These are phyloP conservation scores for Bruguiera sexangula DNA, from an alignment of 345 rosid species.

Conservation along the genomic window DNA sequence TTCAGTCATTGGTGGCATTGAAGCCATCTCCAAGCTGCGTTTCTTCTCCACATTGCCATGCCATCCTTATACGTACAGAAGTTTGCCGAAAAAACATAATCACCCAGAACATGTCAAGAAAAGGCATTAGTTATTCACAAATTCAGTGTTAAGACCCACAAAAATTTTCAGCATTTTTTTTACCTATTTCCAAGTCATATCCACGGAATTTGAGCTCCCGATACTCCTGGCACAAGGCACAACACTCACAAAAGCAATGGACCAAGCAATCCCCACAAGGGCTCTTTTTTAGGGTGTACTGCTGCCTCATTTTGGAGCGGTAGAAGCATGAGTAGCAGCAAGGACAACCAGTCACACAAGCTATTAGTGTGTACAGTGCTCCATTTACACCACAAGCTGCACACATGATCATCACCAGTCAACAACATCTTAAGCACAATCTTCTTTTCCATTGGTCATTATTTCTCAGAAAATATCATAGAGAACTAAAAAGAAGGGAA, in stretches of 20 bases:
- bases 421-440: no score
- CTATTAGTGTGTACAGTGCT: constrained; percentile 31
- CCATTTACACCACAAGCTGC: constrained; percentile 43
- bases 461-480: no score
- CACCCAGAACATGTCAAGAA: not conserved
- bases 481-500: no score
- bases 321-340: constrained; percentile 42
- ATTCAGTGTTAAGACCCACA: not conserved
- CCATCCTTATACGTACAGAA: constrained; percentile 18
- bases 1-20: constrained; percentile 18
- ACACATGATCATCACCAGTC: not conserved
- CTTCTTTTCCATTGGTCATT: no score
- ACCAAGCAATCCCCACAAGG: constrained; percentile 32
- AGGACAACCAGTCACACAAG: constrained; percentile 24
- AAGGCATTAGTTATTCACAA: no score
- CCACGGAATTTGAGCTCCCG: constrained; percentile 32
- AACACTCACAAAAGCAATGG: constrained; percentile 31
- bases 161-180: not conserved
- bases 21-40: constrained; percentile 26
- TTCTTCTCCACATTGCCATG: constrained; percentile 32
- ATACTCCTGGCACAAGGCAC: constrained; percentile 33
- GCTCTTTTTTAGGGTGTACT: constrained; percentile 19
- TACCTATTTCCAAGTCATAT: constrained; percentile 24
- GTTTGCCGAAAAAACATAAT: not conserved
- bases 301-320: constrained; percentile 41